Evolutionary conservation across 2,329 filamentous ascomycete species (phyloP).

Genomic region (Tolypocladium guangdongense): DNA sequence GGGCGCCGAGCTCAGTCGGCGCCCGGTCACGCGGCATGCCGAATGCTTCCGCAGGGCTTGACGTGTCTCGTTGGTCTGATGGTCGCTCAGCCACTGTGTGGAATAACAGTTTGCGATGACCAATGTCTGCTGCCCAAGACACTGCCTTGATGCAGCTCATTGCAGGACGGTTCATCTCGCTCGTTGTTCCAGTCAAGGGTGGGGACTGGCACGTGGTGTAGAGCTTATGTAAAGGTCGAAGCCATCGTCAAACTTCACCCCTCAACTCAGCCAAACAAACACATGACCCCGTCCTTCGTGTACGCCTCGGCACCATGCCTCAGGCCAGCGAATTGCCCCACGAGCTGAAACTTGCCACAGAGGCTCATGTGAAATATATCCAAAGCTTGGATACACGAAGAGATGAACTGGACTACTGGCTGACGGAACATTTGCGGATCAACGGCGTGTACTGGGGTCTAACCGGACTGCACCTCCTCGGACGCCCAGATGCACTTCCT

Average conservation of each 20-base stretch:
- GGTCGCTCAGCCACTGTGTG: background rate
- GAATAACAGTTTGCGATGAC: background rate
- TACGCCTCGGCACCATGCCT: conserved; percentile 15
- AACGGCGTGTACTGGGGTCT: conserved; percentile 97
- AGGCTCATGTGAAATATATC: conserved; percentile 78
- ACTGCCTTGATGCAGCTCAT: no score
- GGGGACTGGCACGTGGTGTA: background rate
- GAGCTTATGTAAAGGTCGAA: background rate
- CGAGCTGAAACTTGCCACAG: conserved; percentile 35
- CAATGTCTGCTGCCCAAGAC: background rate
- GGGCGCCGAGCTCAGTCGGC: background rate
- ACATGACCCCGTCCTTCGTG: background rate
- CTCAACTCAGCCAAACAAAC: background rate
- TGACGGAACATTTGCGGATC: conserved; percentile 91
- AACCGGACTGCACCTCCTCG: conserved; percentile 75
- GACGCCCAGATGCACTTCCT: conserved; percentile 70
- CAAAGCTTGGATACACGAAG: conserved; percentile 83
- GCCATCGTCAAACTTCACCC: background rate
- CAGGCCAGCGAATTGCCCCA: conserved; percentile 16
- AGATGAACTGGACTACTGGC: conserved; percentile 95
- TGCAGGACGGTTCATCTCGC: no score
- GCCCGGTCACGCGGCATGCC: background rate
- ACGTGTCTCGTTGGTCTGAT: background rate
- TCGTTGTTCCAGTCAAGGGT: no score
- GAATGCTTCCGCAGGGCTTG: background rate